Conservation (phyloP, 140 eudicot species). For the Flaveria floridana region DNA sequence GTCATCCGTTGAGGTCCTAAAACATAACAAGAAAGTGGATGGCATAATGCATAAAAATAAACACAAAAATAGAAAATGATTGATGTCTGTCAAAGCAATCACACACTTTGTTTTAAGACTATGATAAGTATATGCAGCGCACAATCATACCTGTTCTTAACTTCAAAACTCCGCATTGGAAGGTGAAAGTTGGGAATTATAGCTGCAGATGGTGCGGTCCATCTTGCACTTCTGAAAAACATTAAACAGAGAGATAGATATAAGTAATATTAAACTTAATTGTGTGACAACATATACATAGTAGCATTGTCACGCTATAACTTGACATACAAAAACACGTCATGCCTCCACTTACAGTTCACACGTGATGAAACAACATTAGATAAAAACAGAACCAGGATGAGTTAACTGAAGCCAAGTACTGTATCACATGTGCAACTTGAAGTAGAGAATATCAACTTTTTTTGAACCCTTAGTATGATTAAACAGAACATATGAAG, state of each 20-base stretch:
- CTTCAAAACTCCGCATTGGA: conserved; percentile 93
- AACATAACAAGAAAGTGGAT: conserved; percentile 15
- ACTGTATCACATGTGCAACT: background rate
- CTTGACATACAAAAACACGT: background rate
- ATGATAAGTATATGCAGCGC: background rate
- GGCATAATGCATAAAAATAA: background rate
- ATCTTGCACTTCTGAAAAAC: conserved; percentile 41
- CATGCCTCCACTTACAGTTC: background rate
- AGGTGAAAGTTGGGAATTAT: conserved; percentile 69
- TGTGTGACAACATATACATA: background rate
- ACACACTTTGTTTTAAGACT: background rate
- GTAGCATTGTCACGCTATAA: background rate
- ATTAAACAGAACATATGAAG: background rate
- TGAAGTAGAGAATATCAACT: too few species aligned
- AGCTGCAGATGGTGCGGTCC: conserved; percentile 76
- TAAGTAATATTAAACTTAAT: too few species aligned
- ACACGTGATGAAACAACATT: background rate
- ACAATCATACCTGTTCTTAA: conserved; percentile 62
- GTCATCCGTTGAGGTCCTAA: conserved; percentile 73
- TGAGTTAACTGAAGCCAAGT: background rate
- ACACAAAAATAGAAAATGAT: background rate
- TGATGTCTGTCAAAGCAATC: background rate
- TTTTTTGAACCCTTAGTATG: too few species aligned
- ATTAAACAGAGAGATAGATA: background rate
- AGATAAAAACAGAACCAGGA: background rate